Conservation (phyloP, 1,284 basidiomycete species). For the Amylostereum chailletii region DNA sequence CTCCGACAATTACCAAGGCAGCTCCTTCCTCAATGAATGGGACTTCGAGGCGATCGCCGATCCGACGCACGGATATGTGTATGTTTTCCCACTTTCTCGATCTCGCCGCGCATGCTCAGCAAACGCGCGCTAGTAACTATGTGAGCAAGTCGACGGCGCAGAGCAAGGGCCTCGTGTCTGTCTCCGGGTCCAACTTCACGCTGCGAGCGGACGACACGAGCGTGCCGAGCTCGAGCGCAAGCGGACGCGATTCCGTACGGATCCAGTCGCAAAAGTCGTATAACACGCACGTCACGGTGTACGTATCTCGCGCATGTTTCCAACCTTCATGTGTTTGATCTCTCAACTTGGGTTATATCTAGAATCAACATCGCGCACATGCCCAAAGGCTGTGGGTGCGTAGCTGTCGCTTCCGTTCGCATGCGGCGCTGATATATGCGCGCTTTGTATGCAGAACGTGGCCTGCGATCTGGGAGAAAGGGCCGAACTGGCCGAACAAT, state of each 20-base stretch:
- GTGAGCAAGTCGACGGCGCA: slow-evolving; percentile 21
- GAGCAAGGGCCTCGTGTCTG: slow-evolving; percentile 23
- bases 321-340: slow-evolving; percentile 8
- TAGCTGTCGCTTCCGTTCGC: slow-evolving; percentile 3
- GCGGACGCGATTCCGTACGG: slow-evolving; percentile 20
- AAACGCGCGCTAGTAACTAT: slow-evolving; percentile 20
- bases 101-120: not conserved
- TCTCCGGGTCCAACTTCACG: slow-evolving; percentile 21
- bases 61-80: slow-evolving; percentile 28
- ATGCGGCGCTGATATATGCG: not conserved
- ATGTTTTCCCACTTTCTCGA: slow-evolving; percentile 4
- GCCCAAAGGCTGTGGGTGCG: slow-evolving; percentile 19
- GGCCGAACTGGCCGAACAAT: slow-evolving; percentile 21
- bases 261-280: slow-evolving; percentile 18
- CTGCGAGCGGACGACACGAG: slow-evolving; percentile 26
- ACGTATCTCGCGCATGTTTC: not conserved
- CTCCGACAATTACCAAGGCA: slow-evolving; percentile 16
- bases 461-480: slow-evolving; percentile 43
- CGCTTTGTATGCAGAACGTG: slow-evolving; percentile 31
- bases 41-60: slow-evolving; percentile 20
- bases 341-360: slow-evolving; percentile 1
- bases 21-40: slow-evolving; percentile 22
- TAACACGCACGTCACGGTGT: slow-evolving; percentile 14
- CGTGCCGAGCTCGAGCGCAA: slow-evolving; percentile 15
- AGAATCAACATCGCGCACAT: slow-evolving; percentile 18